These are phyloP conservation scores for Dryadomyces sulphureus DNA, from an alignment of 2,329 filamentous ascomycete species.

Conservation along the genomic window DNA sequence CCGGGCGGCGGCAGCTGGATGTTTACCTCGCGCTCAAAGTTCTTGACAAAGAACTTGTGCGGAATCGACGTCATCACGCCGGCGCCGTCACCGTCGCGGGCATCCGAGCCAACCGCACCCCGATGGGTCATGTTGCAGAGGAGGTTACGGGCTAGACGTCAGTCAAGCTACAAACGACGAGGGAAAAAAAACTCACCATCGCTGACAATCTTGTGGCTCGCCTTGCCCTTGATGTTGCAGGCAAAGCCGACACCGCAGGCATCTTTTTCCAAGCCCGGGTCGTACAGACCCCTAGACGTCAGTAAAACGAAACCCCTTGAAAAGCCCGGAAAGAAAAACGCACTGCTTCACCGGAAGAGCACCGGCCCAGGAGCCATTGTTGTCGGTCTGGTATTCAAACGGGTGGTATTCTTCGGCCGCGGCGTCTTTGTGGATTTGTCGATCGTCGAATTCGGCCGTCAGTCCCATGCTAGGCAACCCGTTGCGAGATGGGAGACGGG, in stretches of 20 bases:
- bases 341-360: conserved; percentile 90
- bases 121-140: conserved; percentile 99
- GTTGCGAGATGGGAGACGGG: conserved; percentile 8
- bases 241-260: conserved; percentile 98
- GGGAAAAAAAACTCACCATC: conserved; percentile 93
- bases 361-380: conserved; percentile 80
- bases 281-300: conserved; percentile 63
- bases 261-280: conserved; percentile 94
- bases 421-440: conserved; percentile 46
- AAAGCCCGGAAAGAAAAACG: conserved; percentile 14
- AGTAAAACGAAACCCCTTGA: conserved; percentile 1
- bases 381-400: conserved; percentile 80
- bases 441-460: conserved; percentile 52
- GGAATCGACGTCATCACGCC: conserved; percentile 99
- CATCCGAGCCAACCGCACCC: conserved; percentile 94
- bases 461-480: conserved; percentile 55
- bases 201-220: conserved; percentile 96
- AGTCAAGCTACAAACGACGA: too few species aligned
- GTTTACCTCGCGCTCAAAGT: conserved; percentile 83
- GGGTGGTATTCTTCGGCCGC: conserved; percentile 45
- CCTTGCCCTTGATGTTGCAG: conserved; percentile 93
- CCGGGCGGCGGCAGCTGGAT: conserved; percentile 76
- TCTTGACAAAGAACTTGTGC: conserved; percentile 96
- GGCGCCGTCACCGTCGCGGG: conserved; percentile 92
- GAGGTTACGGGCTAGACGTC: conserved; percentile 70